phyloP scores from a whole-genome alignment of 352 stramenopile species.

The Phytophthora ohioensis region DNA sequence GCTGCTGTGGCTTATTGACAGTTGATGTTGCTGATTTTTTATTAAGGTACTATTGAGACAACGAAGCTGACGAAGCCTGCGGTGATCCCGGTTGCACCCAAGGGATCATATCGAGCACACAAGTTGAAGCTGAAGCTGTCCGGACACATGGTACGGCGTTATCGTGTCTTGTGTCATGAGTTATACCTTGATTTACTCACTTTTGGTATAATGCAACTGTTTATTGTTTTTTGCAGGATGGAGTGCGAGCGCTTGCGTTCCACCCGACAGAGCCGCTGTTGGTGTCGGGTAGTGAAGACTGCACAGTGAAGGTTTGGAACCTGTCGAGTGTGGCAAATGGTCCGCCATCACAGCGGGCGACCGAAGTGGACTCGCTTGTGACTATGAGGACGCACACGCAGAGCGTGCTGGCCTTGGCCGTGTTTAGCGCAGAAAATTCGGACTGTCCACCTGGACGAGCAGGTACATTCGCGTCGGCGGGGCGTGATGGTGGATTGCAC shows the following conservation, averaged over 20 bases:
- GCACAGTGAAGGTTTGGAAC: slow-evolving; percentile 88
- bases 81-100: slow-evolving; percentile 59
- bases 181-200: slow-evolving; percentile 6
- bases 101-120: slow-evolving; percentile 72
- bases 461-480: slow-evolving; percentile 75
- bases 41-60: slow-evolving; percentile 42
- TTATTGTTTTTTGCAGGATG: slow-evolving; percentile 55
- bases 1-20: slow-evolving; percentile 5
- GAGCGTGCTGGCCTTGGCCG: slow-evolving; percentile 76
- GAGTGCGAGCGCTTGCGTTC: slow-evolving; percentile 77
- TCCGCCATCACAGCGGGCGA: slow-evolving; percentile 71
- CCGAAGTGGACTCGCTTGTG: slow-evolving; percentile 80
- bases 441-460: slow-evolving; percentile 55
- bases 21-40: slow-evolving; percentile 12
- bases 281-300: slow-evolving; percentile 88
- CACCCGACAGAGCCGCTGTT: slow-evolving; percentile 85
- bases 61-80: slow-evolving; percentile 53
- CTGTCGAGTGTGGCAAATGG: slow-evolving; percentile 65
- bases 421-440: slow-evolving; percentile 82
- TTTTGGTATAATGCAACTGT: not conserved
- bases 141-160: slow-evolving; percentile 73
- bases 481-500: slow-evolving; percentile 79
- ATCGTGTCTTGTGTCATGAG: slow-evolving; percentile 1
- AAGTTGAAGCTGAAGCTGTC: slow-evolving; percentile 90
- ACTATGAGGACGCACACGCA: slow-evolving; percentile 80